These are phyloP conservation scores for Yarrowia alimentaria DNA, from an alignment of 805 yeast species.

Conservation along the genomic window DNA sequence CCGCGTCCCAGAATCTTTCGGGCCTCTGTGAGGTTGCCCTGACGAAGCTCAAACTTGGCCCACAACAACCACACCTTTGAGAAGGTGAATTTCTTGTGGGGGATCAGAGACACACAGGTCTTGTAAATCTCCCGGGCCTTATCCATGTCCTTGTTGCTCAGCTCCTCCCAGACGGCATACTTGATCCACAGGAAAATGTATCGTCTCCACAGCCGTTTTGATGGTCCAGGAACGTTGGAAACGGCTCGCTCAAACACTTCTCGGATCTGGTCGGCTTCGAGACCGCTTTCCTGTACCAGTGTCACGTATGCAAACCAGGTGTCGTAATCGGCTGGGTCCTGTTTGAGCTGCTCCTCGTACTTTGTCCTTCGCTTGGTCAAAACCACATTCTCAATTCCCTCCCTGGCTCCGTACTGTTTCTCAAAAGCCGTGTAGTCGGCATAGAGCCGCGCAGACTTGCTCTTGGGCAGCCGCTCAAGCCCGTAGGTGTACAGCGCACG, in stretches of 20 bases:
- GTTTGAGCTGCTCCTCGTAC: conserved; percentile 50
- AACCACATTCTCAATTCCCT: conserved; percentile 54
- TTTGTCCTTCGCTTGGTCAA: conserved; percentile 52
- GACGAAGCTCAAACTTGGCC: conserved; percentile 73
- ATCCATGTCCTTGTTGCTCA: conserved; percentile 44
- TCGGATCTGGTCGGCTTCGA: conserved; percentile 38
- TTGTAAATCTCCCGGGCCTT: conserved; percentile 54
- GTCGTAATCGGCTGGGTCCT: conserved; percentile 61
- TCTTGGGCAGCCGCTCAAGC: conserved; percentile 45
- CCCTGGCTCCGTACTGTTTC: conserved; percentile 58
- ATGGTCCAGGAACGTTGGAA: conserved; percentile 39
- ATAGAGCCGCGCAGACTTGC: conserved; percentile 43
- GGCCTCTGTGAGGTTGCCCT: conserved; percentile 50
- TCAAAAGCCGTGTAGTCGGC: conserved; percentile 57
- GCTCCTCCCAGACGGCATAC: conserved; percentile 62
- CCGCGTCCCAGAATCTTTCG: conserved; percentile 70
- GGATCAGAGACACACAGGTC: conserved; percentile 49
- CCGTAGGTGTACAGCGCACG: conserved; percentile 56
- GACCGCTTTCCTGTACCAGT: conserved; percentile 46
- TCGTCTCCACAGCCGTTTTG: conserved; percentile 58
- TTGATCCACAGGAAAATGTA: conserved; percentile 71
- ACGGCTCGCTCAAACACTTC: conserved; percentile 50
- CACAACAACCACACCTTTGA: conserved; percentile 70
- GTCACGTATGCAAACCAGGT: conserved; percentile 78
- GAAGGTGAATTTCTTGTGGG: conserved; percentile 62